Percentiles rank a stretch among this genome's conserved stretches.
These are phyloP conservation scores for Purpureocillium takamizusanense DNA, from an alignment of 2,329 filamentous ascomycete genomes.

Conservation along the genomic window DNA sequence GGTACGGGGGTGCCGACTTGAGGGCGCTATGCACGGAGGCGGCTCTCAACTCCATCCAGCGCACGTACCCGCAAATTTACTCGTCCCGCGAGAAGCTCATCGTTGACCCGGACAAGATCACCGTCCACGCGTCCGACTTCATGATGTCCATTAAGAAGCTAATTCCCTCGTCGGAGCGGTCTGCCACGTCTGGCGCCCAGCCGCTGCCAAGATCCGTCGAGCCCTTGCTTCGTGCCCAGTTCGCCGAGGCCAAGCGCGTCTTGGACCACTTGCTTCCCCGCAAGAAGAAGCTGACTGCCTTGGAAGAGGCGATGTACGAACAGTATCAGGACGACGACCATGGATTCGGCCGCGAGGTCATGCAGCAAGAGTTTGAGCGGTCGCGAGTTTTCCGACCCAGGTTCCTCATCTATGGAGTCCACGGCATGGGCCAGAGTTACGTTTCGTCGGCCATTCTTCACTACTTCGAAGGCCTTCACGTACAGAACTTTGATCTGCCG, in stretches of 20 bases:
- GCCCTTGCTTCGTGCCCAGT: slow-evolving; percentile 67
- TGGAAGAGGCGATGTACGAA: slow-evolving; percentile 91
- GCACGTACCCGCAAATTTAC: slow-evolving; percentile 95
- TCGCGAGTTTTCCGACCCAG: slow-evolving; percentile 83
- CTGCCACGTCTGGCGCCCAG: slow-evolving; percentile 73
- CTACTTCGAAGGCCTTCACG: slow-evolving; percentile 86
- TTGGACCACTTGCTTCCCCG: slow-evolving; percentile 73
- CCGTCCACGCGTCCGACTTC: slow-evolving; percentile 86
- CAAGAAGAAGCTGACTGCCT: slow-evolving; percentile 76
- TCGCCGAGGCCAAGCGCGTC: slow-evolving; percentile 58
- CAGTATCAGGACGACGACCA: slow-evolving; percentile 73
- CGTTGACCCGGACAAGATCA: slow-evolving; percentile 77
- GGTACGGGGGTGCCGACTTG: slow-evolving; percentile 92
- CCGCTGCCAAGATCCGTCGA: slow-evolving; percentile 73
- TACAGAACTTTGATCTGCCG: slow-evolving; percentile 88
- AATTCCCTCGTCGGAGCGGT: slow-evolving; percentile 87
- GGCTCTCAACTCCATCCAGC: slow-evolving; percentile 88
- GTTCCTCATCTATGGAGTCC: slow-evolving; percentile 69
- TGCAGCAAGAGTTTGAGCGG: slow-evolving; percentile 71
- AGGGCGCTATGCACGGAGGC: slow-evolving; percentile 93
- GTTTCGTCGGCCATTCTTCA: slow-evolving; percentile 77
- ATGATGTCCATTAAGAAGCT: slow-evolving; percentile 97
- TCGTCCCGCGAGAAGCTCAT: slow-evolving; percentile 79
- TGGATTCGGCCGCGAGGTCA: slow-evolving; percentile 75
- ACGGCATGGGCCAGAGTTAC: slow-evolving; percentile 92